Base-by-base conservation (phyloP, 352 stramenopile genomes). In the Peronospora farinosa region DNA sequence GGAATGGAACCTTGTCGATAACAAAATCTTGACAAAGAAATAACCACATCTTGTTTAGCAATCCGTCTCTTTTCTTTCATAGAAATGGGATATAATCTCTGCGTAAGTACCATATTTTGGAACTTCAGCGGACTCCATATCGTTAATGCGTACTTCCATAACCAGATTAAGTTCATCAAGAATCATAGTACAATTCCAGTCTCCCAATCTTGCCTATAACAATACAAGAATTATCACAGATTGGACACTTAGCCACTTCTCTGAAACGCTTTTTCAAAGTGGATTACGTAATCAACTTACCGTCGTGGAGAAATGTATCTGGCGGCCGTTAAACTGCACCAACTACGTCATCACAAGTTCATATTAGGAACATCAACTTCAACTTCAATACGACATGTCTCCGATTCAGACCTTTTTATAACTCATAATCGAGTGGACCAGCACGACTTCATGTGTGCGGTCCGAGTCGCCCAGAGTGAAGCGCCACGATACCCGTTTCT, bases 71-170 rank as follows among this genome's bases (percentile, higher is more conserved):
- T 30, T 30, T 9, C 7, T 2, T 27, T 4, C 3, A 27, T 7
- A 2, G 5, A 27, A n/a, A n/a, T n/a, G 23, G 0, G 23, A 27
- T 27, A 27, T 12, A 9, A 11, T 7, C 10, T 32, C 28, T 3
- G 7, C 10, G 28, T 32, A 32, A 11, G 21, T 55, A 89, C 78
- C 78, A 67, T 93, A 93, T 78, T 91, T 91, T 32, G 82, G 79
- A n/a, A 88, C 67, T 3, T 90, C 78, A 1, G 32, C 56, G 3
- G 72, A 72, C 53, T 91, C 82, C 30, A 88, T 54, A 40, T 93
- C 82, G 42, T 91, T 90, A 48, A 93, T 93, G 47, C 79, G 82
- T 25, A 93, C 78, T 74, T 93, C 82, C 40, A 93, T 81, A 15
- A 73, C 72, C 19, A 70, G 51, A 55, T 88, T 88, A 5, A 80